These are phyloP conservation scores for Bonia amplexicaulis DNA, from an alignment of 176 grass and related monocot genomes.

Conservation along the genomic window DNA sequence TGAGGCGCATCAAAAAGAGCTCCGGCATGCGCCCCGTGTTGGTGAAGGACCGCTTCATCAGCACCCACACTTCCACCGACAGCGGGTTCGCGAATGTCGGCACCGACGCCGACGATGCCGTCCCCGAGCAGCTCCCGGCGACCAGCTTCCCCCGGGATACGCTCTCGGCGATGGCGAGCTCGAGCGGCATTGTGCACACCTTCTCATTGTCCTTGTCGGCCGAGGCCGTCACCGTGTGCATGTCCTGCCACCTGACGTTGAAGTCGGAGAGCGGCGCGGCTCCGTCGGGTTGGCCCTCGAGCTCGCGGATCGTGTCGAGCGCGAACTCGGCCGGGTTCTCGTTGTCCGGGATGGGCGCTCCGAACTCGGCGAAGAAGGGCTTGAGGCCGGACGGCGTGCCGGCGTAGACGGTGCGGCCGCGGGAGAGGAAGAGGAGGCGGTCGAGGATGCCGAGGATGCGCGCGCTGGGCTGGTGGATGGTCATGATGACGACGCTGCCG, in stretches of 20 bases:
- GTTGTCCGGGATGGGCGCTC: conserved; percentile 59
- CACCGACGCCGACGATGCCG: neutral
- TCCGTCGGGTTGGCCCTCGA: conserved; percentile 30
- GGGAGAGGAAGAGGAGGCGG: conserved; percentile 55
- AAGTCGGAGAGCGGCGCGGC: conserved; percentile 37
- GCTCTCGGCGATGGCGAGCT: conserved; percentile 32
- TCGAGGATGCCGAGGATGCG: conserved; percentile 67
- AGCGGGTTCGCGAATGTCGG: conserved; percentile 48
- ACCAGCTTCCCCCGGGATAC: conserved; percentile 45
- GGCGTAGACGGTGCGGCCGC: conserved; percentile 62
- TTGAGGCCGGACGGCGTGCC: conserved; percentile 41
- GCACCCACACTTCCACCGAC: conserved; percentile 50
- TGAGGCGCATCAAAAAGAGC: conserved; percentile 37
- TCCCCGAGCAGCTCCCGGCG: neutral
- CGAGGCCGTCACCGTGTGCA: neutral
- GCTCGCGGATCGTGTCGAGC: conserved; percentile 70
- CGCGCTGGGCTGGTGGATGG: conserved; percentile 86
- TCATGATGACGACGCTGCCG: conserved; percentile 80
- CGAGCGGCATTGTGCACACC: neutral
- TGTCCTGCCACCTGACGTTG: conserved; percentile 14
- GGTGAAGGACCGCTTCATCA: conserved; percentile 64
- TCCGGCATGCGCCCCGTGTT: conserved; percentile 90
- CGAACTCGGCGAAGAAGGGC: conserved; percentile 59
- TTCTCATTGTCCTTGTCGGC: neutral
- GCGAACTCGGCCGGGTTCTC: conserved; percentile 91